Base-by-base conservation (phyloP, 164 flowering plant genomes). In the Platanus orientalis region DNA sequence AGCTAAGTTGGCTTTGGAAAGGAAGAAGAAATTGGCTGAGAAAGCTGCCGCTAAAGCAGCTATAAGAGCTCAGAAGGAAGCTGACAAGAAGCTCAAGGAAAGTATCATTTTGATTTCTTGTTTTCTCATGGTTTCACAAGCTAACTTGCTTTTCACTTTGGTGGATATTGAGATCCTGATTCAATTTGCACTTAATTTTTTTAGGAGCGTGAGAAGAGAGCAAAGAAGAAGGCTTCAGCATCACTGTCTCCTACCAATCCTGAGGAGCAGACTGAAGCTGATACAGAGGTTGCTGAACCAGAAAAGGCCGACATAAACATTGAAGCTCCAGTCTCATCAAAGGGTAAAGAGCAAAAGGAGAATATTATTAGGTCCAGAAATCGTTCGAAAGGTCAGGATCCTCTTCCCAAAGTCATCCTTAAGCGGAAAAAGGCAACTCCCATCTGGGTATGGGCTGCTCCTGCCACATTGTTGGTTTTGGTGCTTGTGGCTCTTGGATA, bases 1-100 rank as follows among this genome's bases (percentile, higher is more conserved):
- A 71, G 84, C 86, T 40, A 86, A 78, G 78, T 76, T 61, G 64
- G 97, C 97, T 25, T 25, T 77, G 67, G 97, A 84, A 63, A 76
- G 77, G 70, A 79, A 73, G 73, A 79, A 69, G 70, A 76, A 69
- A 49, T 49, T 68, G 67, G 80, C 80, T 4, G 80, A 77, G 60
- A 77, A 77, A 66, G 71, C 79, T 4, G 76, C 78, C 42, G 74
- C 81, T 0, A 92, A 85, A 78, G 99, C 99, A 10, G 92, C 92
- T 29, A 45, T 75, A 20, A 82, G 80, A 72, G 90, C 94, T 66
- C 87, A 91, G 69, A 94, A 89, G 70, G 96, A 89, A 71, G 96
- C 96, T 63, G 97, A 95, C 59, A 89, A 88, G 84, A 92, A 88
- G 77, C 82, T 71, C 29, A 95, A 89, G 97, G 99, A 54, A 84